These are phyloP conservation scores for Talaromyces sp. DNA, from an alignment of 2,329 filamentous ascomycete genomes.

Conservation along the genomic window DNA sequence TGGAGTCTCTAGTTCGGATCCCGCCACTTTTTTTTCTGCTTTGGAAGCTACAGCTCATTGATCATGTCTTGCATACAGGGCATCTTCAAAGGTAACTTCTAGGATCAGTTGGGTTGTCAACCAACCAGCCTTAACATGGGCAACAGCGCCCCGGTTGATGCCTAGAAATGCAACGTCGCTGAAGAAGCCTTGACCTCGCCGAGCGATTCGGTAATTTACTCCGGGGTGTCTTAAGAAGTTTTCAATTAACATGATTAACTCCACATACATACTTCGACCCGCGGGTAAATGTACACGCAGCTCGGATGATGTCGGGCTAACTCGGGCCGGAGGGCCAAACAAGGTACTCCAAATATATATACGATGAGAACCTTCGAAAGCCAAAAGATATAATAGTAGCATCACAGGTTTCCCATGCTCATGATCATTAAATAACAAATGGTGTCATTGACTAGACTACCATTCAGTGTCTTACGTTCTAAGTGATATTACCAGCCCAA, in stretches of 20 bases:
- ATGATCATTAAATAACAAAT: background rate
- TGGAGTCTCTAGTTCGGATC: too few relatives aligned
- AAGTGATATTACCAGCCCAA: background rate
- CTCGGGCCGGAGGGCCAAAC: background rate
- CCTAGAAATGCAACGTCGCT: background rate
- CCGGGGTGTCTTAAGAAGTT: background rate
- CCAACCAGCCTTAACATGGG: background rate
- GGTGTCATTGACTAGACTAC: background rate
- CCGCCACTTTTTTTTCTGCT: too few relatives aligned
- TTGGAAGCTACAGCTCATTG: too few relatives aligned
- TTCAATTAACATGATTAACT: background rate
- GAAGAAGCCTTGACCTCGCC: background rate
- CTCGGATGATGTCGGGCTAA: slow-evolving; percentile 9
- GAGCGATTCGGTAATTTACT: background rate
- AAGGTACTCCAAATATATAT: background rate
- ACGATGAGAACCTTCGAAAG: background rate
- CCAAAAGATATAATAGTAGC: background rate
- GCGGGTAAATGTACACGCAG: background rate
- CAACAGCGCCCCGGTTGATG: background rate
- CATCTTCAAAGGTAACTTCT: too few relatives aligned
- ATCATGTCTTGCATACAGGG: too few relatives aligned
- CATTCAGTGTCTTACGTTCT: background rate
- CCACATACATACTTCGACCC: background rate
- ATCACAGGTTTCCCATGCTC: background rate
- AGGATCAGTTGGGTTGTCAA: too few relatives aligned